These are phyloP conservation scores for Fusarium sp. DNA, from an alignment of 2,329 filamentous ascomycete genomes.

Conservation along the genomic window DNA sequence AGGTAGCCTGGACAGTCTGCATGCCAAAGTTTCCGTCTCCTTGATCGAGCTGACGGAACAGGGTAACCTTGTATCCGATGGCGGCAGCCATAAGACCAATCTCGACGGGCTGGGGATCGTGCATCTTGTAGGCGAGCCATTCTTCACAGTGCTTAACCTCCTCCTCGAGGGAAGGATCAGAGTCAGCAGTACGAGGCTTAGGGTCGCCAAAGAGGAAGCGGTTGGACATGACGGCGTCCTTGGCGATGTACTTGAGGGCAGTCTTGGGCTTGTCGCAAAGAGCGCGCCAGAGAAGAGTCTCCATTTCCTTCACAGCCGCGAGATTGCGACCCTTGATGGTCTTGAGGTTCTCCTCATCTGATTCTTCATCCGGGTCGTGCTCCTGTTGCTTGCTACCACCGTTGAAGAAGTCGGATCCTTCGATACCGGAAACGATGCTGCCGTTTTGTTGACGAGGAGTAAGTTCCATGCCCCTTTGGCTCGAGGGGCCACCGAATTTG, in stretches of 20 bases:
- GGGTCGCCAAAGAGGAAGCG: conserved; percentile 47
- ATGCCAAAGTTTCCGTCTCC: conserved; percentile 39
- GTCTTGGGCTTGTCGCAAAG: conserved; percentile 49
- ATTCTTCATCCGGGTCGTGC: conserved; percentile 41
- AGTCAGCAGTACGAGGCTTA: conserved; percentile 39
- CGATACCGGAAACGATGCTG: conserved; percentile 42
- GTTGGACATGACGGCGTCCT: conserved; percentile 48
- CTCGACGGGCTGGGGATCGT: conserved; percentile 47
- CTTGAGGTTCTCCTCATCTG: conserved; percentile 46
- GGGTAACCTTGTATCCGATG: conserved; percentile 44
- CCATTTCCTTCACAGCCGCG: conserved; percentile 47
- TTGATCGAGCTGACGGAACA: conserved; percentile 46
- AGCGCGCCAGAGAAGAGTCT: conserved; percentile 48
- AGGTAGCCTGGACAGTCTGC: conserved; percentile 44
- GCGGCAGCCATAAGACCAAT: conserved; percentile 48
- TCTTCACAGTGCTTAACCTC: conserved; percentile 47
- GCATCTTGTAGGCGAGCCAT: conserved; percentile 49
- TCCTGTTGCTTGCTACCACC: conserved; percentile 43
- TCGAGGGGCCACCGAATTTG: conserved; percentile 30
- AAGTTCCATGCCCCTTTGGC: conserved; percentile 42
- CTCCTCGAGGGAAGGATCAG: conserved; percentile 47
- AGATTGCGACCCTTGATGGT: conserved; percentile 48
- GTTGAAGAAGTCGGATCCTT: conserved; percentile 46
- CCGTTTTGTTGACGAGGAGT: conserved; percentile 19
- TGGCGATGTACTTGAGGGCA: conserved; percentile 47